These are phyloP conservation scores for Skeletonema costatum DNA, from an alignment of 108 stramenopile species.

Conservation along the genomic window DNA sequence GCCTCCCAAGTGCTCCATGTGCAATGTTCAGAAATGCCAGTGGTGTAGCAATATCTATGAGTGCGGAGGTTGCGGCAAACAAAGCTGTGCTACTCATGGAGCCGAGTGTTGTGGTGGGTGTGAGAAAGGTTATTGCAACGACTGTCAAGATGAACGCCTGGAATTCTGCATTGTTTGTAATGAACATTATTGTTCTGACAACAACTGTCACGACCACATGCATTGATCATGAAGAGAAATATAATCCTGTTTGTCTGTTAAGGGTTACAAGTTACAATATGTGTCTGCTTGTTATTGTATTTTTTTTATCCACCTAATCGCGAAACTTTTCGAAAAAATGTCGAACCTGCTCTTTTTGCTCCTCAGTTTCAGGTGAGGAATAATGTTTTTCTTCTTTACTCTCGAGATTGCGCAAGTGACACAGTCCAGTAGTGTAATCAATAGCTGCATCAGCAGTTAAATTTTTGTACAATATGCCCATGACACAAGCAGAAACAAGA, in stretches of 20 bases:
- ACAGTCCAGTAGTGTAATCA: background rate
- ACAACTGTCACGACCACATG: background rate
- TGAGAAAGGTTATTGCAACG: background rate
- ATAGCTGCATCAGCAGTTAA: constrained; percentile 15
- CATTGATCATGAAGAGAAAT: background rate
- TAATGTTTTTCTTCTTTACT: background rate
- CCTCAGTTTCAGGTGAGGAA: constrained; percentile 26
- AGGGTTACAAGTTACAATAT: no score
- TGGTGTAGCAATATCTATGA: constrained; percentile 15
- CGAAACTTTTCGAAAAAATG: constrained; percentile 6
- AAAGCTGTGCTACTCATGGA: constrained; percentile 18
- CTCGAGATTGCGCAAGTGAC: constrained; percentile 2
- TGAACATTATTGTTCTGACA: constrained; percentile 2
- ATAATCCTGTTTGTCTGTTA: background rate
- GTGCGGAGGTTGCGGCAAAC: constrained; percentile 18
- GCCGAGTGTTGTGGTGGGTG: constrained; percentile 1
- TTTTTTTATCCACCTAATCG: background rate
- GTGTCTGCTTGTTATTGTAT: no score
- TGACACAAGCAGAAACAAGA: constrained; percentile 13
- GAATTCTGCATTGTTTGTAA: constrained; percentile 12
- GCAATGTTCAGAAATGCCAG: constrained; percentile 11
- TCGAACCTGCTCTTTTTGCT: constrained; percentile 22
- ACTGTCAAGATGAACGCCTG: constrained; percentile 7
- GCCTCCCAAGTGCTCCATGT: constrained; percentile 6
- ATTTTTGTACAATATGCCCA: constrained; percentile 8